Evolutionary conservation across 305 asterid genomes (phyloP).

Genomic region (Rubia occidens): DNA sequence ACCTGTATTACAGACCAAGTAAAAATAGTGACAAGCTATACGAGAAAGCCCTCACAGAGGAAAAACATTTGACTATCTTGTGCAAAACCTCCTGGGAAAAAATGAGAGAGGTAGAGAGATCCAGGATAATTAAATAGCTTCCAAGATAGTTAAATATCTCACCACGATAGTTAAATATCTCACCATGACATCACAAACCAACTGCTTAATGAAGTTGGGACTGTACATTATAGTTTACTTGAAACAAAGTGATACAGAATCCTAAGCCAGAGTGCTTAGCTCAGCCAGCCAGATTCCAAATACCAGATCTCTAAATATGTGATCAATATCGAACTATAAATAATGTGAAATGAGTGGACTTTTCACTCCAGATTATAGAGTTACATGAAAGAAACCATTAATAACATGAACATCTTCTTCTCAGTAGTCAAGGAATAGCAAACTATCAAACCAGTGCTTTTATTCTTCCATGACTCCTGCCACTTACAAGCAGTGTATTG

Average conservation of each 20-base stretch:
- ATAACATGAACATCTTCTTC: neutral
- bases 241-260: neutral
- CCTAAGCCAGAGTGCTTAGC: neutral
- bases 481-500: neutral
- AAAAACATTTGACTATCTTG: neutral
- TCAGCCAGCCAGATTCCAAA: neutral
- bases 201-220: neutral
- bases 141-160: neutral
- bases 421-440: neutral
- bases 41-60: neutral
- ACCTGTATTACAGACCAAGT: conserved; percentile 33
- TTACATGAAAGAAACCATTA: neutral
- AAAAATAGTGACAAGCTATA: conserved; percentile 2
- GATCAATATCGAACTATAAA: neutral
- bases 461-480: neutral
- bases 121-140: neutral
- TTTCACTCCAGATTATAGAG: neutral
- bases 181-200: neutral
- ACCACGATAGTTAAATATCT: neutral
- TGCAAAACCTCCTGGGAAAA: neutral
- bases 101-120: neutral
- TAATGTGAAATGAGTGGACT: neutral
- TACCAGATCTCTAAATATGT: neutral
- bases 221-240: neutral
- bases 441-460: neutral